These are phyloP conservation scores for Ceratonia siliqua DNA, from an alignment of 306 rosid species.

Conservation along the genomic window DNA sequence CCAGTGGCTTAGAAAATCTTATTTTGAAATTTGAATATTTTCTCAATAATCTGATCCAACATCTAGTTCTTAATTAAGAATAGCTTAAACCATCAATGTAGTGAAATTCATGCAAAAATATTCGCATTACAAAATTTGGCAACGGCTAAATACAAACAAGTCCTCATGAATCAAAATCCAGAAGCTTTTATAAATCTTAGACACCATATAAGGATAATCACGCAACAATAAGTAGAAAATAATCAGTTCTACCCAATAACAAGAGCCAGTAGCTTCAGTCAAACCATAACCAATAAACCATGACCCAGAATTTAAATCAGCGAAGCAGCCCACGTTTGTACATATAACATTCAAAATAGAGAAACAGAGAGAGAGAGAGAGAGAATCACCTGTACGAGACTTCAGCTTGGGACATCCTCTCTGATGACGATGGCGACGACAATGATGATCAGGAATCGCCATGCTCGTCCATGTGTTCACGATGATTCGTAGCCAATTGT, in stretches of 20 bases:
- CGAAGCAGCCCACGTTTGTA: not conserved
- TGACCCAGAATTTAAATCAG: not conserved
- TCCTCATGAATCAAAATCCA: not conserved
- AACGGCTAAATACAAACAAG: not conserved
- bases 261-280: not conserved
- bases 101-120: not conserved
- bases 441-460: slow-evolving; percentile 25
- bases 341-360: not conserved
- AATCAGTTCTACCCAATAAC: not conserved
- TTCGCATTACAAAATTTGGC: not conserved
- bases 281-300: not conserved
- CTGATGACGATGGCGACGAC: not conserved
- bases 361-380: not conserved
- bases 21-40: not conserved
- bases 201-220: not conserved
- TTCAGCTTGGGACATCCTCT: slow-evolving; percentile 58
- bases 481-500: too few relatives aligned
- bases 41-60: not conserved
- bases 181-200: not conserved
- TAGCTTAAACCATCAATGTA: not conserved
- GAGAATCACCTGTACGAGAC: slow-evolving; percentile 47
- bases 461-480: slow-evolving; percentile 25
- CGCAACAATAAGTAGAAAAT: not conserved
- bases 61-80: not conserved
- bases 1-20: not conserved